Evolutionary conservation across 257 asterid species (phyloP), one percentile per base, ranked within the genome.

Genomic region (Solanum gandarillasii): DNA sequence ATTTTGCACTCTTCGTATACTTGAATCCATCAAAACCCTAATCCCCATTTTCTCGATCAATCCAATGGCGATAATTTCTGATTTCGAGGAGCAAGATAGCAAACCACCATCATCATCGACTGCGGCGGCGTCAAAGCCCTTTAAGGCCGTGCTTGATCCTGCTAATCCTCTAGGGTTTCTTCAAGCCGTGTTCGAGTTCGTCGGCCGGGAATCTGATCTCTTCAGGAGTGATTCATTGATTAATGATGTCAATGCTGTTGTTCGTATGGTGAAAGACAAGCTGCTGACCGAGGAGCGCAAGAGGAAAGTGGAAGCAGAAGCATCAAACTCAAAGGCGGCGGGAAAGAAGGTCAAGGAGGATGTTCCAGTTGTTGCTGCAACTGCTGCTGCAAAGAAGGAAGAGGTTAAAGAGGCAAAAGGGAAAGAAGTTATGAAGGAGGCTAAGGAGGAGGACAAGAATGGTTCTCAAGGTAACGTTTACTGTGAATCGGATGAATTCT

Each of bases 41-140:
- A 60, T 67, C 12, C 72, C 38, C 11, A 12, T 23, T 23, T 35
- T 35, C 62, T 52, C n/a, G n/a, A 52, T 52, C 62, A 52, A 52
- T 52, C 62, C 68, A 7, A 95, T 94, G 98, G 98, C 98, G 89
- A 94, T 95, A 21, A 96, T 94, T 38, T 92, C 95, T 14, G 98
- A 93, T 1, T 94, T 89, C 91, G 95, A 92, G 35, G 98, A 94
- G 55, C 93, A 89, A 18, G 90, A 89, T 4, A 90, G 87, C 38
- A 88, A 83, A 84, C 86, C 95, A 78, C 68, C 95, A 12, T 46
- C 91, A 7, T 6, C 88, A 7, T 7, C 62, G 55, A 0, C 86
- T 12, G 35, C 87, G 41, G 29, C 87, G 43, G 68, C 87, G 39
- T 2, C 90, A 74, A 95, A 92, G 94, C 90, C 91, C 71, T 95